A percentile compares a stretch with the other conserved stretches of the same genome.
These are phyloP conservation scores for Zostera marina DNA, from an alignment of 116 monocot species.

Conservation along the genomic window DNA sequence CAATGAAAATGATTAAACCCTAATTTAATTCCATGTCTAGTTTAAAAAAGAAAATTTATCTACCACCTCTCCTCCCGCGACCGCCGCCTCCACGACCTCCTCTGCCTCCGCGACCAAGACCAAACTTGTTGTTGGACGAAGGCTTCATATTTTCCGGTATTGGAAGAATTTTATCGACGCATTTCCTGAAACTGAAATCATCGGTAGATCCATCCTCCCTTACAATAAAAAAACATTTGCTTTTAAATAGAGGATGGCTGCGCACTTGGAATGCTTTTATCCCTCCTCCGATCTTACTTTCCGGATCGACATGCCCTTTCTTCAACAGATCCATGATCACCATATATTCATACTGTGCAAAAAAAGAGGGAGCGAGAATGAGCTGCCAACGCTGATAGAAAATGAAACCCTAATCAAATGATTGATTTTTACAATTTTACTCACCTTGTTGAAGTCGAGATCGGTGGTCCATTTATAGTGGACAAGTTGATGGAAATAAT, in stretches of 20 bases:
- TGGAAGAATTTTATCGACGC: slow-evolving; percentile 70
- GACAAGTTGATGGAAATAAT: background rate
- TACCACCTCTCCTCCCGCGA: slow-evolving; percentile 11
- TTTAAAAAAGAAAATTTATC: no score
- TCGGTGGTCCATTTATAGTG: background rate
- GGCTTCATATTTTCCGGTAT: slow-evolving; percentile 59
- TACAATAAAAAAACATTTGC: slow-evolving; percentile 59
- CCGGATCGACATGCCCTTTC: slow-evolving; percentile 48
- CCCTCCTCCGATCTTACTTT: slow-evolving; percentile 52
- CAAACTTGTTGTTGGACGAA: slow-evolving; percentile 9
- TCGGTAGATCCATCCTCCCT: slow-evolving; percentile 47
- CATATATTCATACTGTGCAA: slow-evolving; percentile 53
- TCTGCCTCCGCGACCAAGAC: slow-evolving; percentile 16
- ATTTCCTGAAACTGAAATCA: slow-evolving; percentile 92
- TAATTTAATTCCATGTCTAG: no score
- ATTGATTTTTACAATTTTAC: no score
- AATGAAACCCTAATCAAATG: no score
- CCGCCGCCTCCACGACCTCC: slow-evolving; percentile 10
- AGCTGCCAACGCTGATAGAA: background rate
- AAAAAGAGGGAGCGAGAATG: background rate
- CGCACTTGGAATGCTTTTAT: slow-evolving; percentile 67
- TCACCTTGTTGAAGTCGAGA: background rate
- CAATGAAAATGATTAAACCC: no score
- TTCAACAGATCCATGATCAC: slow-evolving; percentile 61
- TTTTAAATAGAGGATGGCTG: slow-evolving; percentile 54